A percentile compares a stretch with the other conserved stretches of the same genome.
These are phyloP conservation scores for Pythium utonaiense DNA, from an alignment of 352 stramenopile genomes.

Conservation along the genomic window DNA sequence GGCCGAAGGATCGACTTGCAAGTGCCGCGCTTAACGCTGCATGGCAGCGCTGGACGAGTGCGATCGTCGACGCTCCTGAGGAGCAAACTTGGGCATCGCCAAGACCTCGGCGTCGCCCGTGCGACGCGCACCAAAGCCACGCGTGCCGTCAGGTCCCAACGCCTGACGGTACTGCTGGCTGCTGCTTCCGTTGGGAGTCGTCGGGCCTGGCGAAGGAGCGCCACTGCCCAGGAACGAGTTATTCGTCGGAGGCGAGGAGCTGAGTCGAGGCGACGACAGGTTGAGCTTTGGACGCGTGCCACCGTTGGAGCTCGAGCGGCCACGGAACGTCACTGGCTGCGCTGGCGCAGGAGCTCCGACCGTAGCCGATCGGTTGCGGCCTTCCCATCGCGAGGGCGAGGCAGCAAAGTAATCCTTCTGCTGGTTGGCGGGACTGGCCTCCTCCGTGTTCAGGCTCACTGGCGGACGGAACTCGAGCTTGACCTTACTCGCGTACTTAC, in stretches of 20 bases:
- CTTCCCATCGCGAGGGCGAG: slow-evolving; percentile 25
- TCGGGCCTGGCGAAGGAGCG: slow-evolving; percentile 4
- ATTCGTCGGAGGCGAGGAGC: slow-evolving; percentile 19
- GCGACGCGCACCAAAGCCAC: slow-evolving; percentile 74
- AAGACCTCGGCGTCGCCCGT: slow-evolving; percentile 60
- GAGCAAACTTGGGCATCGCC: slow-evolving; percentile 50
- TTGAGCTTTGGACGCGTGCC: slow-evolving; percentile 22
- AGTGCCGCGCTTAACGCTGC: slow-evolving; percentile 14
- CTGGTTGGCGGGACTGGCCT: slow-evolving; percentile 8
- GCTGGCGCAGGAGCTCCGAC: slow-evolving; percentile 15
- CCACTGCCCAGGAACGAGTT: slow-evolving; percentile 20
- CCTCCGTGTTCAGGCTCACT: slow-evolving; percentile 33
- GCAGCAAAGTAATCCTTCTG: slow-evolving; percentile 28
- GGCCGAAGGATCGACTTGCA: neutral
- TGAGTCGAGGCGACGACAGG: slow-evolving; percentile 24
- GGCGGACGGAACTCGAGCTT: slow-evolving; percentile 86
- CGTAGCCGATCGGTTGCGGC: slow-evolving; percentile 27
- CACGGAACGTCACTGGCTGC: slow-evolving; percentile 23
- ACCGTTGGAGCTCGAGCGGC: slow-evolving; percentile 20
- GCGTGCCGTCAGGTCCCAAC: slow-evolving; percentile 73
- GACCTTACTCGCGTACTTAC: slow-evolving; percentile 87
- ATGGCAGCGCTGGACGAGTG: slow-evolving; percentile 48
- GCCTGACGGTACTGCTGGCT: slow-evolving; percentile 76
- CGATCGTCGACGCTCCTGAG: slow-evolving; percentile 68
- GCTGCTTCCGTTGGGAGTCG: slow-evolving; percentile 27